A percentile compares a stretch with the other conserved stretches of the same genome.
These are phyloP conservation scores for Platanthera zijinensis DNA, from an alignment of 106 monocot species.

Conservation along the genomic window DNA sequence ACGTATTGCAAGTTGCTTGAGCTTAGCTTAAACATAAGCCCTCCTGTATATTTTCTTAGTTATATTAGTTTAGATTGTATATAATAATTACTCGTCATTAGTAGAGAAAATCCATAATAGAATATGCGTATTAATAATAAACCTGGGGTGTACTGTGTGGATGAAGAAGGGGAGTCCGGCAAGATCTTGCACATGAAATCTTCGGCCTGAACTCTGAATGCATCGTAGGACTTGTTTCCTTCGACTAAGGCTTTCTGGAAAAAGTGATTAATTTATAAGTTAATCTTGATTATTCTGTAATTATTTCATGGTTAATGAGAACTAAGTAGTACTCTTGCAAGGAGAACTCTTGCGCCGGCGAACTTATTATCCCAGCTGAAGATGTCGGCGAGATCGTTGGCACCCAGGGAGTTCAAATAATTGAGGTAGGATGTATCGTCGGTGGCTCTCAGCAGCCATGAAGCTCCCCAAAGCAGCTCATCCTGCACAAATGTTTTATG, in stretches of 20 bases:
- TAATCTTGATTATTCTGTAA: neutral
- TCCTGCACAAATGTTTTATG: constrained; percentile 19
- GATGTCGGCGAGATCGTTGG: constrained; percentile 27
- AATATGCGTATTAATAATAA: neutral
- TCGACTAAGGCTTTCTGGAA: constrained; percentile 22
- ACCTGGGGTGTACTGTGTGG: constrained; percentile 57
- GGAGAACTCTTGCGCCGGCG: constrained; percentile 40
- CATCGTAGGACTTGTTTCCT: constrained; percentile 28
- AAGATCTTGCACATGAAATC: constrained; percentile 58
- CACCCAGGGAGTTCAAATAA: constrained; percentile 33
- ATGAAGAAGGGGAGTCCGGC: constrained; percentile 43
- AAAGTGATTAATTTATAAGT: neutral
- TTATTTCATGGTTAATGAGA: neutral
- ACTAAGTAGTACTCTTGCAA: constrained; percentile 20
- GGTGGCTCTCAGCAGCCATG: constrained; percentile 55
- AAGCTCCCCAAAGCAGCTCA: constrained; percentile 57
- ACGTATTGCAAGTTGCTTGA: constrained; percentile 66
- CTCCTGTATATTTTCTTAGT: constrained; percentile 19
- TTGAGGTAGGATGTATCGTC: constrained; percentile 26
- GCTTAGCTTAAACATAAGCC: constrained; percentile 61
- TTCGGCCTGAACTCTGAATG: constrained; percentile 52
- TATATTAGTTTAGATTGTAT: neutral
- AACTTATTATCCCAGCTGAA: constrained; percentile 71
- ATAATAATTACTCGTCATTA: neutral
- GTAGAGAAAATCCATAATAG: neutral